Evolutionary conservation across 2,329 filamentous ascomycete species (phyloP).

Genomic region (Trichoderma sp.): DNA sequence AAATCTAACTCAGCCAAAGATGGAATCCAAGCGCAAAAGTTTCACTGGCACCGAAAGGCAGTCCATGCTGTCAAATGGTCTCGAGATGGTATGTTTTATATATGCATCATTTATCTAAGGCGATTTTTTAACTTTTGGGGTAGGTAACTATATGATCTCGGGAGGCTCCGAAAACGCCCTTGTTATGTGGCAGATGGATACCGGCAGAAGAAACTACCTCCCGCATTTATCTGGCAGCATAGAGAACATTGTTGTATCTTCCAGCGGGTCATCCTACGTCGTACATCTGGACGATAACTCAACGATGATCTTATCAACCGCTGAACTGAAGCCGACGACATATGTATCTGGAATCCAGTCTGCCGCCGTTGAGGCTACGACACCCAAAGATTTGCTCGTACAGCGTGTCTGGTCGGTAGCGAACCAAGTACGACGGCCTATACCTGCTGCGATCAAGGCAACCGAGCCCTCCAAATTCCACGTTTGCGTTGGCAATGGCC

Average conservation of each 20-base stretch:
- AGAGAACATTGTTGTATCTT: conserved; percentile 81
- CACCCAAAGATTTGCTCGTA: conserved; percentile 58
- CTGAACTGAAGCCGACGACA: conserved; percentile 81
- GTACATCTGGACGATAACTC: conserved; percentile 91
- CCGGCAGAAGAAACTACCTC: conserved; percentile 77
- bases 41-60: conserved; percentile 89
- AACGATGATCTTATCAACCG: conserved; percentile 84
- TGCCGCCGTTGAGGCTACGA: conserved; percentile 54
- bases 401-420: conserved; percentile 54
- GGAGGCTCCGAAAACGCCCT: conserved; percentile 88
- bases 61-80: conserved; percentile 92
- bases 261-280: conserved; percentile 77
- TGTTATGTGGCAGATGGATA: conserved; percentile 92
- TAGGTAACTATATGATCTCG: conserved; percentile 91
- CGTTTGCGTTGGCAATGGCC: conserved; percentile 67
- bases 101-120: not conserved
- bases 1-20: conserved; percentile 49
- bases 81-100: conserved; percentile 67
- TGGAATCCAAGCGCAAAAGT: conserved; percentile 63
- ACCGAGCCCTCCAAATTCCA: conserved; percentile 65
- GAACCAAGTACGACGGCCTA: conserved; percentile 51
- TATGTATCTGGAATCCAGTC: conserved; percentile 84
- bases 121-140: conserved; percentile 37
- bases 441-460: conserved; percentile 67
- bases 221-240: conserved; percentile 90